Base-by-base conservation (phyloP, 192 early-diverging fungal genomes). In the Coemansia sp. region DNA sequence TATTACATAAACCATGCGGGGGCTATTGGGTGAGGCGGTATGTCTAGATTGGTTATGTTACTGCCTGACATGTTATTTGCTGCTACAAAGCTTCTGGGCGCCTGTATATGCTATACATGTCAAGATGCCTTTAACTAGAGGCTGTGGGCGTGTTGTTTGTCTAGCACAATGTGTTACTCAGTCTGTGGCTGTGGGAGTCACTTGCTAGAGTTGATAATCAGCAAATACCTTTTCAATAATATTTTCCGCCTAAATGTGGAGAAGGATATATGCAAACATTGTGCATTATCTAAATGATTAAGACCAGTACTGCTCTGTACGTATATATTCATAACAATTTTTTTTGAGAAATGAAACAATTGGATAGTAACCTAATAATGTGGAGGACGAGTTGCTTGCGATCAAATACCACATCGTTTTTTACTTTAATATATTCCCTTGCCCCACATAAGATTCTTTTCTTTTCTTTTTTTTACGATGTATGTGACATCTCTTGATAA, bases 91-190 rank as follows among this genome's bases (percentile, higher is more conserved):
- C 7, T 11, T 8, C 49, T 6, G 22, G 9, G 22, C 19, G 19
- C n/a, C 7, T 18, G 19, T 11, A 21, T 7, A 22, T 22, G 49
- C 49, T 18, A 18, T 21, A 7, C 18, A 52, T 52, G 19, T 22
- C 19, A 12, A 19, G 6, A 22, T 0, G 19, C 11, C 19, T 52
- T 52, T 18, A n/a, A 12, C 49, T n/a, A 6, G 15, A 48, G 12
- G 46, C 3, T 16, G 49, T 3, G 22, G 22, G 56, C 39, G 56
- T 58, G 56, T 58, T 58, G 56, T 13, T 40, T 58, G 56, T 61
- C 63, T 65, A 46, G 57, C 59, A 74, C 74, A 77, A 46, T 32
- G 74, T 77, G 65, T 77, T 68, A 77, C 69, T 71, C 69, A 61
- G 65, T 39, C 6, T 4, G 15, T 9, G 39, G 22, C 10, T 41